Evolutionary conservation across 306 rosid species (phyloP).

Genomic region (Dryas drummondii): DNA sequence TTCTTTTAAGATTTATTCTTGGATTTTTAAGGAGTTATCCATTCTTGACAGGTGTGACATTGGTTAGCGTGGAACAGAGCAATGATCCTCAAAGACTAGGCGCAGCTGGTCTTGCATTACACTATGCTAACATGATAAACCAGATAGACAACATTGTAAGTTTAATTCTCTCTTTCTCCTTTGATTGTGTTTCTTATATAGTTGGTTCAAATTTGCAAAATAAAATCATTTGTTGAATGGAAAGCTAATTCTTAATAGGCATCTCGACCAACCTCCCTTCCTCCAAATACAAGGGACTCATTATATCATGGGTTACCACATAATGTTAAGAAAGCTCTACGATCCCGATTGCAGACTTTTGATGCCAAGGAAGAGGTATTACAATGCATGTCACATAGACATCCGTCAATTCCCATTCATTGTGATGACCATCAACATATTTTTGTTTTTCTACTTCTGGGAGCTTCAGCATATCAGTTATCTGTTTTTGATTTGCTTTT

Average conservation of each 20-base stretch:
- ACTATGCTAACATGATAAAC: slow-evolving; percentile 80
- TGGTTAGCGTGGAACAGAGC: slow-evolving; percentile 23
- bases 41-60: slow-evolving; percentile 40
- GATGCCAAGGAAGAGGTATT: slow-evolving; percentile 62
- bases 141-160: slow-evolving; percentile 85
- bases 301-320: slow-evolving; percentile 76
- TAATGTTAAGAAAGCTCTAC: slow-evolving; percentile 65
- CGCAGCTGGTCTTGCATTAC: slow-evolving; percentile 85
- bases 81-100: slow-evolving; percentile 67
- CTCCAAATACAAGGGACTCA: slow-evolving; percentile 75
- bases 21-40: slow-evolving; percentile 19
- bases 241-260: slow-evolving; percentile 45
- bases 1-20: neutral
- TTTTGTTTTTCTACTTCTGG: neutral
- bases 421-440: slow-evolving; percentile 11
- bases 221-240: slow-evolving; percentile 12
- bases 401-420: slow-evolving; percentile 1
- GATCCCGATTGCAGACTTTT: slow-evolving; percentile 54
- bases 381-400: slow-evolving; percentile 3
- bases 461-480: slow-evolving; percentile 9
- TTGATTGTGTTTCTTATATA: slow-evolving; percentile 1
- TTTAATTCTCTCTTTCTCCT: slow-evolving; percentile 18
- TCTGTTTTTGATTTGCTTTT: neutral
- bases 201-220: slow-evolving; percentile 16
- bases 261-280: slow-evolving; percentile 74